phyloP scores from a whole-genome alignment of 768 basidiomycete genomes.

The Mycena haematopus region DNA sequence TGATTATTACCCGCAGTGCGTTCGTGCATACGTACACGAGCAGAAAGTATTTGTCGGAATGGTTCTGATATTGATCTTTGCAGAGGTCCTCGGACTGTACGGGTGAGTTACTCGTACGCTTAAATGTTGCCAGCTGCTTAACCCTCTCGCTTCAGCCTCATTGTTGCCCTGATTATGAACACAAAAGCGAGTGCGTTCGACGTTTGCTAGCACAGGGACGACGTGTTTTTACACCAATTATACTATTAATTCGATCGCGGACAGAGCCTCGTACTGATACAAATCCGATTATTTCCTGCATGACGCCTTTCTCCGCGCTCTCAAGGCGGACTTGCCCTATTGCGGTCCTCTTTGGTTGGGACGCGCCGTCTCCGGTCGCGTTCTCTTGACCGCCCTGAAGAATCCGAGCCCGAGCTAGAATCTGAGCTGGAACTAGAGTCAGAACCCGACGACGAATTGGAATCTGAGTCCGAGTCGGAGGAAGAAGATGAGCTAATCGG shows the following conservation, averaged over 20 bases:
- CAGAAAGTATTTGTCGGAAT: slow-evolving; percentile 92
- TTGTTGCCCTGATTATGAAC: slow-evolving; percentile 93
- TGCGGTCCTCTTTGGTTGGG: slow-evolving; percentile 34
- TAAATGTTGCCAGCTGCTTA: slow-evolving; percentile 2
- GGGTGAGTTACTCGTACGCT: slow-evolving; percentile 55
- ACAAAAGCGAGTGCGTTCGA: slow-evolving; percentile 63
- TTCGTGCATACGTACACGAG: slow-evolving; percentile 90
- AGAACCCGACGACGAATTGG: slow-evolving; percentile 38
- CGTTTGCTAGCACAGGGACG: slow-evolving; percentile 38
- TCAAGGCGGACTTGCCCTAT: slow-evolving; percentile 9
- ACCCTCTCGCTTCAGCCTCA: slow-evolving; percentile 53
- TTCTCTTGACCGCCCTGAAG: slow-evolving; percentile 50
- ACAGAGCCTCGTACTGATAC: slow-evolving; percentile 27
- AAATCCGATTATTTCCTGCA: slow-evolving; percentile 8
- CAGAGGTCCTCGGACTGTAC: slow-evolving; percentile 89
- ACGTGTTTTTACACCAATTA: slow-evolving; percentile 39
- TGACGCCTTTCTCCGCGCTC: too few species aligned
- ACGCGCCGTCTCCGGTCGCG: slow-evolving; percentile 48
- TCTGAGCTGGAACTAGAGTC: slow-evolving; percentile 36
- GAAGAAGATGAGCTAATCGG: slow-evolving; percentile 35
- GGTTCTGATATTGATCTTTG: slow-evolving; percentile 95
- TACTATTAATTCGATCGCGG: slow-evolving; percentile 28
- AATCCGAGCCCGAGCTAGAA: slow-evolving; percentile 48
- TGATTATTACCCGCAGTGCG: slow-evolving; percentile 60
- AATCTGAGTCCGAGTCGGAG: slow-evolving; percentile 49